Percentiles rank a stretch among this genome's conserved stretches.
Evolutionary conservation across 768 basidiomycete genomes (phyloP).

Genomic region (Erythrobasidium yunnanense): DNA sequence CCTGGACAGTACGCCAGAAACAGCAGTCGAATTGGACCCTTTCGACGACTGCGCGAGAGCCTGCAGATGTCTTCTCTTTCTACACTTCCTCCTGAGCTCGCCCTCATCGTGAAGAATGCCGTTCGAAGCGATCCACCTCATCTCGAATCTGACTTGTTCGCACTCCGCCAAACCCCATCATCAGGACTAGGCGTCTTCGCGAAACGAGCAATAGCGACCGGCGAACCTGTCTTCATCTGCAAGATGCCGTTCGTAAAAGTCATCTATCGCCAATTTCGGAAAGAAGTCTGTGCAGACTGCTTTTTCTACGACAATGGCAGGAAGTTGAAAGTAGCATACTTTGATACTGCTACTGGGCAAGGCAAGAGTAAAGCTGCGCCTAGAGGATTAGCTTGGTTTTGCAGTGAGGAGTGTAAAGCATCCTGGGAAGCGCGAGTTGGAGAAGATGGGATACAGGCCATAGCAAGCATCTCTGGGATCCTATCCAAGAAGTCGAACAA

Average conservation of each 20-base stretch:
- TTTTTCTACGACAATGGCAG: conserved; percentile 12
- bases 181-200: conserved; percentile 8
- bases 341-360: neutral
- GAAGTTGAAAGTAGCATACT: conserved; percentile 8
- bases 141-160: neutral
- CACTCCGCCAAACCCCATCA: neutral
- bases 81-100: neutral
- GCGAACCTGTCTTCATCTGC: neutral
- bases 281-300: conserved; percentile 14
- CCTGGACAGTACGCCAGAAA: no score
- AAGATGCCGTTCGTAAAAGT: neutral
- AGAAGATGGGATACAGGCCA: neutral
- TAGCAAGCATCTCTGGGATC: neutral
- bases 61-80: neutral
- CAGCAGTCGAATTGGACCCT: no score
- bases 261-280: conserved; percentile 8
- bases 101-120: neutral
- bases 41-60: no score
- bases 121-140: neutral
- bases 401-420: neutral
- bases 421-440: neutral
- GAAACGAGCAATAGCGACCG: neutral
- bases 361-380: neutral
- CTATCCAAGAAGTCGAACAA: conserved; percentile 8
- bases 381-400: conserved; percentile 11